phyloP scores from a whole-genome alignment of 2,329 filamentous ascomycete species.

The Fusarium palustre region DNA sequence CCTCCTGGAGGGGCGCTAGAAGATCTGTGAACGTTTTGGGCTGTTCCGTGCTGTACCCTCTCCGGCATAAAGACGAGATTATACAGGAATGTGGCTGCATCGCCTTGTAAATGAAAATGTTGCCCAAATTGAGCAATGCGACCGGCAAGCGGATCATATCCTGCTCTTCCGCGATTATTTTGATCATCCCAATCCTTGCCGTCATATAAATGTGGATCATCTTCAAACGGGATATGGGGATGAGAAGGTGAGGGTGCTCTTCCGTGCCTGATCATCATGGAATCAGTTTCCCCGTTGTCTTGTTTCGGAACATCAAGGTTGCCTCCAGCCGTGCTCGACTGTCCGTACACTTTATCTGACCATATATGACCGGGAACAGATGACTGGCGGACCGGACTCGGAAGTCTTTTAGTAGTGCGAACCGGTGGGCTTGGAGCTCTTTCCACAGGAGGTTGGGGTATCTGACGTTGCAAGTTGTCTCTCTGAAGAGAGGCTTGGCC shows the following conservation, averaged over 20 bases:
- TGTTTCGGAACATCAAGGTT: neutral
- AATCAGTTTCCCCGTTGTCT: neutral
- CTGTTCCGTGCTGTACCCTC: fast-evolving
- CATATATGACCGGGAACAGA: slow-evolving; percentile 18
- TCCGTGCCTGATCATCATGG: neutral
- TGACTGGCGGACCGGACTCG: slow-evolving; percentile 20
- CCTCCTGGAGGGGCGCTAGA: neutral
- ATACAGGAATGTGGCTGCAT: slow-evolving; percentile 33
- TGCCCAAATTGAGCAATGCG: slow-evolving; percentile 13
- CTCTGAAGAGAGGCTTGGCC: slow-evolving; percentile 28
- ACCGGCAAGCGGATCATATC: neutral
- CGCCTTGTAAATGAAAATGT: slow-evolving; percentile 23
- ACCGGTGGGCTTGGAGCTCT: slow-evolving; percentile 31
- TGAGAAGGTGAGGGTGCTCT: no score
- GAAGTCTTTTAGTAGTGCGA: slow-evolving; percentile 16
- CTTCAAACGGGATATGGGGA: neutral
- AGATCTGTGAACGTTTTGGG: fast-evolving
- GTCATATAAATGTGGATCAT: no score
- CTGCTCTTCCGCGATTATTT: neutral
- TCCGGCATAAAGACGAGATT: slow-evolving; percentile 24
- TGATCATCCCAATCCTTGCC: no score
- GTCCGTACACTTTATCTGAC: slow-evolving; percentile 16
- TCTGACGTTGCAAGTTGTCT: neutral
- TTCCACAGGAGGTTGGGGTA: neutral
- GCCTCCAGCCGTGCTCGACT: neutral